Percentiles rank a stretch among this genome's conserved stretches.
Evolutionary conservation across 2,329 filamentous ascomycete genomes (phyloP).

Genomic region (Cladophialophora yegresii): DNA sequence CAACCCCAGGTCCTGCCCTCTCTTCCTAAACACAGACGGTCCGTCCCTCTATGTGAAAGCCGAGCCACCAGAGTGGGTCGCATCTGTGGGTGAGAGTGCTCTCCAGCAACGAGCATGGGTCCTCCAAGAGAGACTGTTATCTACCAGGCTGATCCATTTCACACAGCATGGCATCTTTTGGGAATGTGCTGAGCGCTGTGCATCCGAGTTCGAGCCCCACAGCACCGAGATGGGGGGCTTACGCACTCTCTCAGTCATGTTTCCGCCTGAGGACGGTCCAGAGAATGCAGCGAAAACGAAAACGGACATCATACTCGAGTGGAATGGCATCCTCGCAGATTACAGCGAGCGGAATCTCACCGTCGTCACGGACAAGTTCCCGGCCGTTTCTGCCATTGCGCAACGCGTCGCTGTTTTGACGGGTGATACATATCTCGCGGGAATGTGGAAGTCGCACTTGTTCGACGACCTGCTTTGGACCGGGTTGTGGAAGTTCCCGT

Average conservation of each 20-base stretch:
- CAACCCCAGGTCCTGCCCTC: constrained; percentile 1
- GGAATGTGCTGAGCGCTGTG: constrained; percentile 5
- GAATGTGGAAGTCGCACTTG: constrained; percentile 4
- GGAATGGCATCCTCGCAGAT: constrained; percentile 1
- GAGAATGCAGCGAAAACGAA: background rate
- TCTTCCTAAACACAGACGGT: background rate
- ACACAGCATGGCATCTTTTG: constrained; percentile 2
- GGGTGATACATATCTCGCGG: constrained; percentile 3
- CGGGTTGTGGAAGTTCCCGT: constrained; percentile 8
- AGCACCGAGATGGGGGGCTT: background rate
- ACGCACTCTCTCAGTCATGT: constrained; percentile 1
- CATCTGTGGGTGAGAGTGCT: constrained; percentile 3
- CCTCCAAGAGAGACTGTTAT: constrained; percentile 1
- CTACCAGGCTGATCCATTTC: constrained; percentile 6
- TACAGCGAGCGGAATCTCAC: background rate
- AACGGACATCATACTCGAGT: background rate
- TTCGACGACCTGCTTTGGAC: constrained; percentile 4
- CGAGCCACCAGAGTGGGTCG: constrained; percentile 8
- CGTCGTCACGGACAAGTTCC: background rate
- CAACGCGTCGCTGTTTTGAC: background rate
- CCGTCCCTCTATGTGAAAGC: background rate
- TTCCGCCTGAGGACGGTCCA: background rate
- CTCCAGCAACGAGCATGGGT: constrained; percentile 8
- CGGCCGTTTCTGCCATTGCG: constrained; percentile 1
- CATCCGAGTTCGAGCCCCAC: constrained; percentile 2